These are phyloP conservation scores for Corymbia calophylla DNA, from an alignment of 441 rosid genomes.

Conservation along the genomic window DNA sequence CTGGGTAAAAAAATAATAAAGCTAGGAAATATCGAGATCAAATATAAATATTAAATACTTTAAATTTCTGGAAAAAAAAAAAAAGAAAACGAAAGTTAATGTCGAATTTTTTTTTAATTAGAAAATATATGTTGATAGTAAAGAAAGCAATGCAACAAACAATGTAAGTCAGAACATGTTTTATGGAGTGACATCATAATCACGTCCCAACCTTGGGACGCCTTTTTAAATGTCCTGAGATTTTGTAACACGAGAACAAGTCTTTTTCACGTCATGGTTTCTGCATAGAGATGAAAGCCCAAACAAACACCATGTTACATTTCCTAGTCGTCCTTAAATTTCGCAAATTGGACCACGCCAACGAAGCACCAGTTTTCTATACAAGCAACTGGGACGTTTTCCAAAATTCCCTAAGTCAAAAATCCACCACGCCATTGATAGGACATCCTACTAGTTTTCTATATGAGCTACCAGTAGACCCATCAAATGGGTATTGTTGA, in stretches of 20 bases:
- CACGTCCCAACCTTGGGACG: not conserved
- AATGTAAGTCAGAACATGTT: too few species aligned
- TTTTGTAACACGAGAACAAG: not conserved
- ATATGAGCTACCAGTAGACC: fast-evolving
- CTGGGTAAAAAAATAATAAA: too few species aligned
- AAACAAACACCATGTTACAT: not conserved
- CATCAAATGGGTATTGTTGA: not conserved
- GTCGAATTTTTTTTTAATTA: too few species aligned
- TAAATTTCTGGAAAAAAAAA: too few species aligned
- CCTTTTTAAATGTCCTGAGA: not conserved
- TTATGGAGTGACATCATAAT: not conserved
- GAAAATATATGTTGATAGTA: too few species aligned
- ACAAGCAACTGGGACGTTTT: not conserved
- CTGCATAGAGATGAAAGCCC: not conserved
- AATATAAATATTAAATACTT: not conserved
- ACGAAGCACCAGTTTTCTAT: not conserved
- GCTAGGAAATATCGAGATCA: not conserved
- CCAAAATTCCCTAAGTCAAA: not conserved
- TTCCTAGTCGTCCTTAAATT: not conserved
- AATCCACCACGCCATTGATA: not conserved
- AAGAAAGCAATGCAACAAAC: too few species aligned
- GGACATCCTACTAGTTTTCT: not conserved
- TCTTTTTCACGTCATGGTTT: not conserved
- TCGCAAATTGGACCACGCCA: not conserved
- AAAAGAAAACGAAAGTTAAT: not conserved